phyloP scores from a whole-genome alignment of 148 eudicot species.

The Arbutus unedo region DNA sequence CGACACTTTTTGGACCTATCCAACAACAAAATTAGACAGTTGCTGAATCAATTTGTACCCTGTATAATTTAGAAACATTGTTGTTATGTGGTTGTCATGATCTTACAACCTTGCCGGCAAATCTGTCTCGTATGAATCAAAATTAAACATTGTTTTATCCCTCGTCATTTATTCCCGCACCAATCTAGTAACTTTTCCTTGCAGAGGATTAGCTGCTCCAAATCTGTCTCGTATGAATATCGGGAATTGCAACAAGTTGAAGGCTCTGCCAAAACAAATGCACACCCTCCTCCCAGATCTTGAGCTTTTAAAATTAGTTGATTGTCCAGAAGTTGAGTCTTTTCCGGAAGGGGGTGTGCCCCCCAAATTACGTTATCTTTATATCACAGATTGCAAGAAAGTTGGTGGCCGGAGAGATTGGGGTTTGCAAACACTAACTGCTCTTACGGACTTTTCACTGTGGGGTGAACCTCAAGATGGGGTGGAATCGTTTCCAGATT shows the following conservation, averaged over 20 bases:
- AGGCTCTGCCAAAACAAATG: not conserved
- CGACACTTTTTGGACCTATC: not conserved
- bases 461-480: no score
- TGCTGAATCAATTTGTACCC: not conserved
- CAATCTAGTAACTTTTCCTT: not conserved
- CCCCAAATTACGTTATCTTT: not conserved
- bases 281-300: no score
- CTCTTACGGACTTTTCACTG: not conserved
- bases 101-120: no score
- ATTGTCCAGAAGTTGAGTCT: no score
- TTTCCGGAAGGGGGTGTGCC: no score
- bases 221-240: rapidly evolving
- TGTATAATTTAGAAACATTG: slow-evolving; percentile 5
- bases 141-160: no score
- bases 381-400: not conserved
- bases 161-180: not conserved
- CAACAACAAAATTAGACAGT: rapidly evolving
- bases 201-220: not conserved
- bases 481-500: not conserved
- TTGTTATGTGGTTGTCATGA: not conserved
- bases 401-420: not conserved
- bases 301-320: no score
- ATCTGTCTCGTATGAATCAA: no score
- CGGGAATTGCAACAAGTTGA: not conserved
- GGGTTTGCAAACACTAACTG: not conserved